Base-by-base conservation (phyloP, 495 filamentous ascomycete genomes). In the Amniculicola lignicola region DNA sequence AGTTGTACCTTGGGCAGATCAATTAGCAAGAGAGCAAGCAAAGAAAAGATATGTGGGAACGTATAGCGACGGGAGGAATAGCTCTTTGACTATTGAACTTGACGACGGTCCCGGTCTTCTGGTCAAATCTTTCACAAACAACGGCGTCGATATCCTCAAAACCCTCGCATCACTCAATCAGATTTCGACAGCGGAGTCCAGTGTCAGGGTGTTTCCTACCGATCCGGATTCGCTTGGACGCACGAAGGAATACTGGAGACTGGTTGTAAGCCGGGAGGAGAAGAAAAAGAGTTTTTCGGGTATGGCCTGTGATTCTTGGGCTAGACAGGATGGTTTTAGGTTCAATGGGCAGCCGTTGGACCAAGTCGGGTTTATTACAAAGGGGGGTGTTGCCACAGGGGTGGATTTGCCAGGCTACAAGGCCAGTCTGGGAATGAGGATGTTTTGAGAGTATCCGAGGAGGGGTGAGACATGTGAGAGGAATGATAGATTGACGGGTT, bases 41-140 rank as follows among this genome's bases (percentile, higher is more conserved):
- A 22, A 41, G 10, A 25, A 18, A 11, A 47, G 41, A 41, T 56
- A 56, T 35, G 43, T 18, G 3, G 52, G 52, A 2, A 56, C 52
- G 1, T 56, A 47, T 33, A 18, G 19, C 15, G 9, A 14, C 29
- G 1, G 29, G 2, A 40, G 41, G 29, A 22, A 19, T 28, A 37
- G 27, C 43, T 12, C 16, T 15, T 27, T 56, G 18, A 47, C 22
- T 10, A 15, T 56, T 1, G 43, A 31, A 1, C 41, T 35, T 2
- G 41, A 47, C 24, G 39, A 44, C 12, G 52, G 42, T 4, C 52
- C 52, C 25, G 51, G 51, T 10, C 52, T 56, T 16, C 6, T 33
- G 1, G 39, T 56, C 33, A 56, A 19, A 25, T 9, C 4, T 3
- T 48, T 43, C 37, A 39, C 19, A 4, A 48, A 44, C 11, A 29